A percentile compares a stretch with the other conserved stretches of the same genome.
phyloP scores from a whole-genome alignment of 2,329 filamentous ascomycete genomes.

The Colletotrichum godetiae region DNA sequence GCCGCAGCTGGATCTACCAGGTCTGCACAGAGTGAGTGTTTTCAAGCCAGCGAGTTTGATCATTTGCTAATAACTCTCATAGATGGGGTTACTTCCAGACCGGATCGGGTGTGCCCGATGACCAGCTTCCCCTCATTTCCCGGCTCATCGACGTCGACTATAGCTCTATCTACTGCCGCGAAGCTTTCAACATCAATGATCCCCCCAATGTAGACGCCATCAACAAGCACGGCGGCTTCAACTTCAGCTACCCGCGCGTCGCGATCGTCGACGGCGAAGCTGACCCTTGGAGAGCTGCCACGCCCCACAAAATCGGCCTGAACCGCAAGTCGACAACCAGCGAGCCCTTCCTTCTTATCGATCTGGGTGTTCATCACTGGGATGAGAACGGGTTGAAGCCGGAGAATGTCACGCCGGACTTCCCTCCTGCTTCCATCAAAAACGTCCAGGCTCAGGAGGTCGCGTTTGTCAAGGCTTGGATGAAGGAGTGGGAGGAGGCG shows the following conservation, averaged over 20 bases:
- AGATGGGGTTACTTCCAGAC: constrained; percentile 85
- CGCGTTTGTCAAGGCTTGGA: constrained; percentile 74
- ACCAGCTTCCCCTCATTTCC: constrained; percentile 77
- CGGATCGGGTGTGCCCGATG: constrained; percentile 73
- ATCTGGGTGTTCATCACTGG: constrained; percentile 84
- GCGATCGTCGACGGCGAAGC: constrained; percentile 82
- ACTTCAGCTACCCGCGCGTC: constrained; percentile 79
- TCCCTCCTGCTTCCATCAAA: constrained; percentile 70
- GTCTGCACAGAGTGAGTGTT: constrained; percentile 63
- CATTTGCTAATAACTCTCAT: constrained; percentile 33
- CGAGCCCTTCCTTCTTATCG: constrained; percentile 80
- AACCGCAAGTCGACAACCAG: constrained; percentile 68
- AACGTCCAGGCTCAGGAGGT: constrained; percentile 69
- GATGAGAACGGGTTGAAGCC: constrained; percentile 76
- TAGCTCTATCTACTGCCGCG: constrained; percentile 69
- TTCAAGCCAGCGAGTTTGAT: not conserved
- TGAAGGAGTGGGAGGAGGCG: constrained; percentile 65
- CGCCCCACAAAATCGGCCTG: constrained; percentile 74
- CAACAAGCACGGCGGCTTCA: constrained; percentile 81
- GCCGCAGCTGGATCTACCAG: constrained; percentile 63
- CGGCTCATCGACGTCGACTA: constrained; percentile 75
- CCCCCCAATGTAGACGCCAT: constrained; percentile 73
- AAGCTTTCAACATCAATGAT: constrained; percentile 75
- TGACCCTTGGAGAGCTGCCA: constrained; percentile 84
- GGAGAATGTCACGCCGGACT: constrained; percentile 66